phyloP scores from a whole-genome alignment of 257 asterid genomes.

The Solanum boliviense region DNA sequence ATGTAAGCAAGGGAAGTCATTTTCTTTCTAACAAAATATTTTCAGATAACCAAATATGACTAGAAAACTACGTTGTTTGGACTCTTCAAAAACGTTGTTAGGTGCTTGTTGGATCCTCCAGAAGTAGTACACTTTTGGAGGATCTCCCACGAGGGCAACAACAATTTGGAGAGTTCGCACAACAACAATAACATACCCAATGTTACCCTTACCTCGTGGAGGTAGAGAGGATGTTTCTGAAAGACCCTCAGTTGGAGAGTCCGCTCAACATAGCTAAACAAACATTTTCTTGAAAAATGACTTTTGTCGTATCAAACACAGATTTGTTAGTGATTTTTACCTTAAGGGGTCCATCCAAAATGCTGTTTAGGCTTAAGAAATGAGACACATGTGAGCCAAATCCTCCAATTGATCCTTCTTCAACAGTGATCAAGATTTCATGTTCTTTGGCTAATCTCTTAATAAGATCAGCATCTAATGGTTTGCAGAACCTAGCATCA shows the following conservation, averaged over 20 bases:
- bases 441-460: constrained; percentile 51
- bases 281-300: neutral
- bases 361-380: constrained; percentile 46
- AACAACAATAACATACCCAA: neutral
- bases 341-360: constrained; percentile 68
- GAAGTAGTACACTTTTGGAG: neutral
- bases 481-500: constrained; percentile 79
- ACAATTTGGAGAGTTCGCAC: neutral
- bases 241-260: neutral
- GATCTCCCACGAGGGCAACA: neutral
- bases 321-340: constrained; percentile 6
- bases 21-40: neutral
- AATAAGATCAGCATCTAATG: constrained; percentile 54
- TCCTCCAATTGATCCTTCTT: constrained; percentile 82
- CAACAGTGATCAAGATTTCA: constrained; percentile 55
- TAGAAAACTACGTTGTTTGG: neutral
- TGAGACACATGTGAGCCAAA: constrained; percentile 72
- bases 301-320: neutral
- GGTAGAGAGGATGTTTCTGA: neutral
- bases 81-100: neutral
- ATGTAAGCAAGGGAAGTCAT: neutral
- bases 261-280: neutral
- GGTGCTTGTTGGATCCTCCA: neutral
- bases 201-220: neutral
- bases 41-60: neutral